phyloP scores from a whole-genome alignment of 345 rosid genomes.

The Jatropha curcas region DNA sequence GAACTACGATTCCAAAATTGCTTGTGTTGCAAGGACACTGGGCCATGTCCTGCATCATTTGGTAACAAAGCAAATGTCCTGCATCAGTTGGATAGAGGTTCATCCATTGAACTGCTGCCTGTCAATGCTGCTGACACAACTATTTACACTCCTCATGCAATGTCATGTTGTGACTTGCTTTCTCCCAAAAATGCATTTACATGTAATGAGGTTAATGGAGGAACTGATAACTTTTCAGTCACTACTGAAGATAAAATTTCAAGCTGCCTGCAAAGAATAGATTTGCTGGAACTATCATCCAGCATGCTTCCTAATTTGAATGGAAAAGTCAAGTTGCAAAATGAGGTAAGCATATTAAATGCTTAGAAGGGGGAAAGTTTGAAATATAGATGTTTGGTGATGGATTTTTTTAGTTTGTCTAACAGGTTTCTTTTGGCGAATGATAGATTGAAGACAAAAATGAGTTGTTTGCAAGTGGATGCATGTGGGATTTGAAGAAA shows the following conservation, averaged over 20 bases:
- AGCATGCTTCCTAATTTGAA: constrained; percentile 3
- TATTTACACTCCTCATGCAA: constrained; percentile 7
- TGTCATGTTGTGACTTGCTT: constrained; percentile 8
- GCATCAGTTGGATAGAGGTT: constrained; percentile 7
- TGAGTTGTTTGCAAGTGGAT: constrained; percentile 1
- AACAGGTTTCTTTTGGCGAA: constrained; percentile 27
- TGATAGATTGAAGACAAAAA: constrained; percentile 27
- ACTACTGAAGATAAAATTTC: constrained; percentile 21
- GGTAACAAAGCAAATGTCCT: constrained; percentile 19
- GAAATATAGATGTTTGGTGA: constrained; percentile 13
- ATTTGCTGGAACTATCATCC: constrained; percentile 16
- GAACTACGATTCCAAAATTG: constrained; percentile 57
- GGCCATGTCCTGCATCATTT: constrained; percentile 41
- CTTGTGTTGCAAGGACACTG: constrained; percentile 48
- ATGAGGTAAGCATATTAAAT: constrained; percentile 21
- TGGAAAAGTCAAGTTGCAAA: neutral
- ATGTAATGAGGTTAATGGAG: neutral
- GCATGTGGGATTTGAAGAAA: constrained; percentile 19
- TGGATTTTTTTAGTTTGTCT: constrained; percentile 22
- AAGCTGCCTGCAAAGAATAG: constrained; percentile 18
- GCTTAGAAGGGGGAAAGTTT: constrained; percentile 6
- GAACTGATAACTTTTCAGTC: constrained; percentile 8
- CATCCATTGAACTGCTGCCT: constrained; percentile 11
- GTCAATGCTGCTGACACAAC: constrained; percentile 16
- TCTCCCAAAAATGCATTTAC: neutral